Base-by-base conservation (phyloP, 768 basidiomycete genomes). In the Kwoniella sp. region DNA sequence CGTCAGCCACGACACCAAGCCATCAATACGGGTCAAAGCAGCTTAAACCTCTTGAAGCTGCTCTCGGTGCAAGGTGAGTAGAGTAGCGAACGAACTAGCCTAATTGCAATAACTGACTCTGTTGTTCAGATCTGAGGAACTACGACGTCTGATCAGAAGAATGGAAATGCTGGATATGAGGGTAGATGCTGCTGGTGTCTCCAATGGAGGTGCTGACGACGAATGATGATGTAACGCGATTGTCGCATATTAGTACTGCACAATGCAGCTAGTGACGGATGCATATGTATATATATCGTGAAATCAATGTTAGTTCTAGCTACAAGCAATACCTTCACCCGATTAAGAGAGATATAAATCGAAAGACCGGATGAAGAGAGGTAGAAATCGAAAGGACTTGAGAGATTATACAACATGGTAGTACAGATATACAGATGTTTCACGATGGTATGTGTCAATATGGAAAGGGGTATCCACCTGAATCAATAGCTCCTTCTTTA, bases 51-150 rank as follows among this genome's bases (percentile, higher is more conserved):
- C 61, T 75, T 2, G 68, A 76, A 53, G 61, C 46, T 17, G 67
- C 67, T 22, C 33, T 74, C 33, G 47, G 58, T 25, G 51, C 33
- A 0, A 61, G 58, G 57, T 58, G 30, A 58, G 57, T 47, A n/a
- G n/a, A n/a, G n/a, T n/a, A n/a, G n/a, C n/a, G n/a, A n/a, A n/a
- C n/a, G n/a, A n/a, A n/a, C n/a, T n/a, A n/a, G n/a, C n/a, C n/a
- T n/a, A n/a, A n/a, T n/a, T n/a, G n/a, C n/a, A n/a, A n/a, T n/a
- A n/a, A n/a, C n/a, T n/a, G n/a, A n/a, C n/a, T n/a, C n/a, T n/a
- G n/a, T n/a, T n/a, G n/a, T n/a, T n/a, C n/a, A 64, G 64, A 37
- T 67, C 64, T 7, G 68, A 73, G 13, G 74, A 76, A 60, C 63
- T 76, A 0, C 50, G 64, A 24, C 47, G 62, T 40, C 27, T 76